Base-by-base conservation (phyloP, 352 stramenopile genomes). In the Globisporangium barbulae region DNA sequence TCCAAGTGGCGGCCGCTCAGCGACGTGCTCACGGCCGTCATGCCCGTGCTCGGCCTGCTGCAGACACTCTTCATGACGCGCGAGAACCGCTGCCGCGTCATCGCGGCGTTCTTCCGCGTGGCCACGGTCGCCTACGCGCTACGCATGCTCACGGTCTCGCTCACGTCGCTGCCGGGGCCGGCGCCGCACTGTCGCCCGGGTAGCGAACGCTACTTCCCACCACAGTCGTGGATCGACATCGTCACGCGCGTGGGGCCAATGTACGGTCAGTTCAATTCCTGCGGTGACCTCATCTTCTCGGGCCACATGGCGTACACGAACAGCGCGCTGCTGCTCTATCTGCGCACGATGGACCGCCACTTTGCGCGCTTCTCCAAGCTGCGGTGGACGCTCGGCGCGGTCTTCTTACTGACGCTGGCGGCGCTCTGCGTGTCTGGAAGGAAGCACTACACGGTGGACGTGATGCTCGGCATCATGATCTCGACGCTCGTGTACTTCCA, bases 401-500 rank as follows among this genome's bases (percentile, higher is more conserved):
- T 64, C 30, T 89, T 90, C 63, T 49, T 91, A 21, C 37, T 73
- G 21, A 61, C 79, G 7, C 65, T 90, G 33, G 79, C 77, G 2
- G 68, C 53, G 55, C 66, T 91, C 21, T 89, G 79, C 44, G 75
- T 91, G 52, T 76, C 80, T 7, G 78, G 79, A 10, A 75, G 83
- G 59, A 90, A 90, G 58, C 83, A 91, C 65, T 91, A 91, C 72
- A 89, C 80, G 9, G 82, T 91, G 13, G 82, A 91, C 64, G 76
- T 91, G 10, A 78, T 89, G 49, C 77, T 91, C 44, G 82, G 82
- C 17, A 57, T 88, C 30, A 75, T 91, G 50, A 71, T 91, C 45
- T 80, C 80, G 31, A 72, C 75, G 53, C 69, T 91, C 15, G 75
- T 83, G 17, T 91, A 85, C 72, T 91, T 91, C 71, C 82, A 86